These are phyloP conservation scores for Tulasnella sp. DNA, from an alignment of 768 basidiomycete species.

Conservation along the genomic window DNA sequence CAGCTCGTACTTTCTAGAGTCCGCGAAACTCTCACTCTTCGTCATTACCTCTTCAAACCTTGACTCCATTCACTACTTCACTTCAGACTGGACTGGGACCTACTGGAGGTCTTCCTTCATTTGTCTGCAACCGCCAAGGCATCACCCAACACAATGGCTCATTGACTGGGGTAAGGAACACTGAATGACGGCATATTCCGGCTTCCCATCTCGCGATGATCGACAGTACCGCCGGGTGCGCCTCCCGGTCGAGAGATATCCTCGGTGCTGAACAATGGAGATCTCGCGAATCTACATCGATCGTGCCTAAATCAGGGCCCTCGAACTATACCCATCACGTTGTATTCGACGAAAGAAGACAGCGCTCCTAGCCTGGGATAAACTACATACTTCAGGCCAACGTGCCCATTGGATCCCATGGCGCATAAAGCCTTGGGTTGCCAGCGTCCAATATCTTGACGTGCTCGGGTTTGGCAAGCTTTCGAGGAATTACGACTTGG, in stretches of 20 bases:
- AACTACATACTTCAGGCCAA: constrained; percentile 20
- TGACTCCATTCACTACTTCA: no score
- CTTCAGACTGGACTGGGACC: no score
- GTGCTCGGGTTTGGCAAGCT: constrained; percentile 70
- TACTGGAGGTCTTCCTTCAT: no score
- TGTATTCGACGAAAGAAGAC: background rate
- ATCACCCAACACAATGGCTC: background rate
- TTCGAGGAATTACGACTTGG: constrained; percentile 83
- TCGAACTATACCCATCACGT: background rate
- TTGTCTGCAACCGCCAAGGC: background rate
- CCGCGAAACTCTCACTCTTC: no score
- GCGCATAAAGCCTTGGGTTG: constrained; percentile 59
- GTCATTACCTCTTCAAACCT: no score
- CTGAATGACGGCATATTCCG: background rate
- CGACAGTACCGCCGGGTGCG: background rate
- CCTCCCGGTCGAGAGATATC: background rate
- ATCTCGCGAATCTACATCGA: background rate
- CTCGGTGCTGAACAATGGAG: background rate
- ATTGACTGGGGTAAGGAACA: background rate
- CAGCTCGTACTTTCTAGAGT: no score
- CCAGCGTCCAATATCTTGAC: constrained; percentile 69
- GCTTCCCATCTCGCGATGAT: background rate
- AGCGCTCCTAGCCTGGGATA: background rate
- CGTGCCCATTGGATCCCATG: constrained; percentile 83
- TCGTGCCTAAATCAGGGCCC: background rate